Conservation (phyloP, 495 filamentous ascomycete genomes). For the Halenospora varia region DNA sequence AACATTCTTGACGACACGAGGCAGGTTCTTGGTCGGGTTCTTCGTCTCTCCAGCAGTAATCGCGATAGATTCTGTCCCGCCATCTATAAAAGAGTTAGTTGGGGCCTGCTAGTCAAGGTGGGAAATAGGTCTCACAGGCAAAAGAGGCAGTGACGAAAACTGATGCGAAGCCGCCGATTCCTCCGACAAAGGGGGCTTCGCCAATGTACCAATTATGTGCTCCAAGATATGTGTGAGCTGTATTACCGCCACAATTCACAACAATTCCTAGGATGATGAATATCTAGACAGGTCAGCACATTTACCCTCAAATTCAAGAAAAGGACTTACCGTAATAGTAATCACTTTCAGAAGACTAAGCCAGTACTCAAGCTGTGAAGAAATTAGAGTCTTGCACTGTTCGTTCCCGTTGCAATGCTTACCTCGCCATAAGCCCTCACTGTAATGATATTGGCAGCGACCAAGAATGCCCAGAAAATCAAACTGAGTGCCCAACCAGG, state of each 20-base stretch:
- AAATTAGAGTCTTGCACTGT: slow-evolving; percentile 1
- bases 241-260: slow-evolving; percentile 45
- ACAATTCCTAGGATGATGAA: slow-evolving; percentile 53
- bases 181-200: slow-evolving; percentile 50
- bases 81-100: slow-evolving; percentile 38
- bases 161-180: slow-evolving; percentile 64
- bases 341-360: slow-evolving; percentile 51
- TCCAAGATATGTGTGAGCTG: slow-evolving; percentile 42
- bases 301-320: neutral
- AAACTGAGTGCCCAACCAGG: slow-evolving; percentile 57
- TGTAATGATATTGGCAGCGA: slow-evolving; percentile 45
- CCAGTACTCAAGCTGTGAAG: slow-evolving; percentile 48
- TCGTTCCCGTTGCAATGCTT: slow-evolving; percentile 10
- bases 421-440: slow-evolving; percentile 53
- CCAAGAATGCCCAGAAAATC: slow-evolving; percentile 48
- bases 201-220: slow-evolving; percentile 47
- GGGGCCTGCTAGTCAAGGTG: slow-evolving; percentile 28
- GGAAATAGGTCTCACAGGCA: slow-evolving; percentile 43
- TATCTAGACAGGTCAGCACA: slow-evolving; percentile 30
- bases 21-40: slow-evolving; percentile 74
- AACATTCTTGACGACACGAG: slow-evolving; percentile 61
- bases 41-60: slow-evolving; percentile 63
- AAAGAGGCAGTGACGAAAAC: slow-evolving; percentile 38
- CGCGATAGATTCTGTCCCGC: slow-evolving; percentile 53
- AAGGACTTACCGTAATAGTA: slow-evolving; percentile 44